Conservation (phyloP, 169 alveolate genomes). For the Toxoplasma gondii region DNA sequence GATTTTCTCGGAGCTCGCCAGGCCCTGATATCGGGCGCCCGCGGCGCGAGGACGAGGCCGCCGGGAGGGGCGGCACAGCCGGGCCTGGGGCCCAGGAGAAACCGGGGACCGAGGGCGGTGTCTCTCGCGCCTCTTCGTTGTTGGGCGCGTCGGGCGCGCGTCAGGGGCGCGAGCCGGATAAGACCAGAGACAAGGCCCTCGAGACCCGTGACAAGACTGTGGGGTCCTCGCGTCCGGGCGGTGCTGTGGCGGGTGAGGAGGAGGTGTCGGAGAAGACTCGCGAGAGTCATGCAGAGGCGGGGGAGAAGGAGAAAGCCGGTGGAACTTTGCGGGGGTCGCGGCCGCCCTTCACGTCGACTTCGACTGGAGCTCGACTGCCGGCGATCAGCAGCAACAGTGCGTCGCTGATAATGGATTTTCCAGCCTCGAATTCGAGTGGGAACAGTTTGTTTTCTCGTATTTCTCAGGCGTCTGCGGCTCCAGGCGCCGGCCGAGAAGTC, state of each 20-base stretch:
- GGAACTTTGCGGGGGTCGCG: not conserved
- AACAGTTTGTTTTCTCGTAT: not conserved
- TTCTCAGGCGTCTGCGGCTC: not conserved
- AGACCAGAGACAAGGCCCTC: not conserved
- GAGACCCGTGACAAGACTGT: not conserved
- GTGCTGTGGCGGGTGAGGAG: not conserved
- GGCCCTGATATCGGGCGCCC: not conserved
- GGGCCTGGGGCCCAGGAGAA: not conserved
- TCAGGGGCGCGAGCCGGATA: not conserved
- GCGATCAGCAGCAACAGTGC: constrained; percentile 20
- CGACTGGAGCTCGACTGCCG: not conserved
- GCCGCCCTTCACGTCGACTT: not conserved
- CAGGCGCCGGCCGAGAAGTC: not conserved
- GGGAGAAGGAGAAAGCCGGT: not conserved
- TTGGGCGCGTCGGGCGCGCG: not conserved
- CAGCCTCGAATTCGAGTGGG: not conserved
- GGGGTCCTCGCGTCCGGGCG: not conserved
- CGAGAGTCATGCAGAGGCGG: not conserved
- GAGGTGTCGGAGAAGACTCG: not conserved
- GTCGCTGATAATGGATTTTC: constrained; percentile 1
- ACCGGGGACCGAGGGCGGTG: not conserved
- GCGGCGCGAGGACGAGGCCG: not conserved
- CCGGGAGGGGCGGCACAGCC: not conserved
- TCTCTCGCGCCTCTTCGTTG: not conserved
- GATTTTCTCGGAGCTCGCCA: not conserved